Base-by-base conservation (phyloP, 768 basidiomycete species). In the Boletus speciosus region DNA sequence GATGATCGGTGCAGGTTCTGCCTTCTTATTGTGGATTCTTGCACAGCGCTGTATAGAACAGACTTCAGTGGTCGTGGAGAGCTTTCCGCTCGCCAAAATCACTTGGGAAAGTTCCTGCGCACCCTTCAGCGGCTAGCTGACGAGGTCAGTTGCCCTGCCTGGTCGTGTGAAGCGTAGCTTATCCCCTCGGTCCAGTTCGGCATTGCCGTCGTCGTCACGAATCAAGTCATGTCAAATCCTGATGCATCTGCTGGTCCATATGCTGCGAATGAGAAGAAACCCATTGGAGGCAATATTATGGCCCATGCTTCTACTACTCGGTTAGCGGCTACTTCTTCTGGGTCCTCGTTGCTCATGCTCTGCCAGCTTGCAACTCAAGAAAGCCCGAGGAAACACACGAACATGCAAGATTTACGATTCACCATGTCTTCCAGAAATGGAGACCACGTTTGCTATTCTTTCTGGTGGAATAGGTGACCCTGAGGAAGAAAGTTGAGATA, bases 161-260 rank as follows among this genome's bases (percentile, higher is more conserved):
- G 34, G 40, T 45, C 67, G 36, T 23, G 35, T 16, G 27, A 47
- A 27, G 25, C 12, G n/a, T 47, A 31, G 21, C 45, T 51, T 15
- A 56, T 48, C 38, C 60, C 52, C 60, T 49, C 39, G 49, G 46
- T 38, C 25, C 57, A 98, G 96, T 99, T 92, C 65, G 97, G 97
- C 29, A 91, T 98, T 46, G 97, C 97, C 4, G 96, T 98, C 23
- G 94, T 99, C 11, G 86, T 98, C 39, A 91, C 92, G 5, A 99
- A 99, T 69, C 97, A 99, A 71, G 97, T 99, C 61, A 97, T 99
- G 83, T 98, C 97, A n/a, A 95, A 86, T 53, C 96, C 97, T 2
- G 97, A 99, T 68, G 93, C 93, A 29, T 83, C 88, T 4, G 92
- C 92, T 45, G 89, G 90, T 12, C 90, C 92, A 19, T 92, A 91